A percentile compares a stretch with the other conserved stretches of the same genome.
Conservation (phyloP, 352 stramenopile genomes). For the Blastocystis hominis region DNA sequence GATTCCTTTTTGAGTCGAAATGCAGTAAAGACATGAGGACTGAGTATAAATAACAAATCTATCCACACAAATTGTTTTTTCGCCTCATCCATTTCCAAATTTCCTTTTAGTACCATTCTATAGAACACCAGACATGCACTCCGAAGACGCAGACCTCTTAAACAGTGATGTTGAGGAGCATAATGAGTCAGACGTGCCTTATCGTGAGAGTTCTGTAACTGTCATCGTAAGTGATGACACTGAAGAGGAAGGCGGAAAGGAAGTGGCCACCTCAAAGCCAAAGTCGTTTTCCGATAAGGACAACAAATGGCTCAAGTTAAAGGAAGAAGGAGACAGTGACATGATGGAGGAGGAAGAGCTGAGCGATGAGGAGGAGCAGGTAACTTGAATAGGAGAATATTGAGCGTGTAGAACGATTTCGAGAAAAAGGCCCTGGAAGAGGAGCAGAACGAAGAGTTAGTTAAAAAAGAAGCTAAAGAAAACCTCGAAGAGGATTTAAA, state of each 20-base stretch:
- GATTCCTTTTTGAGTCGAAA: no score
- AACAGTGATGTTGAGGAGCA: constrained; percentile 22
- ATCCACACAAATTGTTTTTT: no score
- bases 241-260: background rate
- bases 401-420: constrained; percentile 62
- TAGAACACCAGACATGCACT: background rate
- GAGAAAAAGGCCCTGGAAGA: constrained; percentile 61
- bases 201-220: background rate
- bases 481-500: constrained; percentile 73
- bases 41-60: no score
- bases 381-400: background rate
- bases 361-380: constrained; percentile 11
- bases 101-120: background rate
- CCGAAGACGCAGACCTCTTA: constrained; percentile 36
- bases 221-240: constrained; percentile 35
- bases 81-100: background rate
- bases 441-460: constrained; percentile 64
- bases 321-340: background rate
- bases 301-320: constrained; percentile 36
- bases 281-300: constrained; percentile 55
- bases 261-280: background rate
- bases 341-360: constrained; percentile 1
- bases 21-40: no score
- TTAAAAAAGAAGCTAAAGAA: constrained; percentile 75
- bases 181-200: background rate